Evolutionary conservation across 2,329 filamentous ascomycete genomes (phyloP).

Genomic region (Cyclaneusma minus): DNA sequence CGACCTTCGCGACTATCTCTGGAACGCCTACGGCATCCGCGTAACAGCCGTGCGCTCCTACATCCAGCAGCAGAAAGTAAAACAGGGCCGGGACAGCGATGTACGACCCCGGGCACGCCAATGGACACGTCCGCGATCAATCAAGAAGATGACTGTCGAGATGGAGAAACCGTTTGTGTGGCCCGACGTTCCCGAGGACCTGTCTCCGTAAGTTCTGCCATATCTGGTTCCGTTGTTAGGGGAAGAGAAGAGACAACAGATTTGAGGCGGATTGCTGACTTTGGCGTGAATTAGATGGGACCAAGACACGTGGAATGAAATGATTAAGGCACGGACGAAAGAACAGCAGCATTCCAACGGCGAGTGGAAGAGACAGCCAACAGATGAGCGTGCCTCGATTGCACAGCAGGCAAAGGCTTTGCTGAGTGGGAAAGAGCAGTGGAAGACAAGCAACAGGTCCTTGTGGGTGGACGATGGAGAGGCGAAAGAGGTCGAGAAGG

Average conservation of each 20-base stretch:
- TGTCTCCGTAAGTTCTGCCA: slow-evolving; percentile 31
- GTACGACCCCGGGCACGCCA: slow-evolving; percentile 28
- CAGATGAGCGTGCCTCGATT: slow-evolving; percentile 26
- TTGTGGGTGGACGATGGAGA: slow-evolving; percentile 25
- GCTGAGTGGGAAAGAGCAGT: slow-evolving; percentile 42
- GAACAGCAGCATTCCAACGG: slow-evolving; percentile 18
- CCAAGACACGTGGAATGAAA: slow-evolving; percentile 38
- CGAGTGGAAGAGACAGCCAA: slow-evolving; percentile 14
- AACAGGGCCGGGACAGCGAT: slow-evolving; percentile 28
- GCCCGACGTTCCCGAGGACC: slow-evolving; percentile 53
- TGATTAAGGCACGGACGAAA: slow-evolving; percentile 29
- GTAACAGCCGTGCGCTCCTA: slow-evolving; percentile 62
- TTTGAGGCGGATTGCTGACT: slow-evolving; percentile 3
- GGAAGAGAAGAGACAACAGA: slow-evolving; percentile 10
- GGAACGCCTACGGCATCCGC: slow-evolving; percentile 67
- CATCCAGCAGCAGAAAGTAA: slow-evolving; percentile 53
- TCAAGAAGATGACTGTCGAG: slow-evolving; percentile 93
- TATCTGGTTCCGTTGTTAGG: slow-evolving; percentile 3
- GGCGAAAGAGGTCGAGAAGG: slow-evolving; percentile 15
- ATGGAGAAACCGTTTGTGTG: slow-evolving; percentile 77
- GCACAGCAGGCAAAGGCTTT: slow-evolving; percentile 47
- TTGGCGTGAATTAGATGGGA: slow-evolving; percentile 38
- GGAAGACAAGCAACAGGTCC: slow-evolving; percentile 31
- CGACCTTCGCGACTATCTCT: slow-evolving; percentile 89
- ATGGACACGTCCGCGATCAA: slow-evolving; percentile 53